Evolutionary conservation across 148 eudicot species (phyloP).

Genomic region (Pouteria glomerata): DNA sequence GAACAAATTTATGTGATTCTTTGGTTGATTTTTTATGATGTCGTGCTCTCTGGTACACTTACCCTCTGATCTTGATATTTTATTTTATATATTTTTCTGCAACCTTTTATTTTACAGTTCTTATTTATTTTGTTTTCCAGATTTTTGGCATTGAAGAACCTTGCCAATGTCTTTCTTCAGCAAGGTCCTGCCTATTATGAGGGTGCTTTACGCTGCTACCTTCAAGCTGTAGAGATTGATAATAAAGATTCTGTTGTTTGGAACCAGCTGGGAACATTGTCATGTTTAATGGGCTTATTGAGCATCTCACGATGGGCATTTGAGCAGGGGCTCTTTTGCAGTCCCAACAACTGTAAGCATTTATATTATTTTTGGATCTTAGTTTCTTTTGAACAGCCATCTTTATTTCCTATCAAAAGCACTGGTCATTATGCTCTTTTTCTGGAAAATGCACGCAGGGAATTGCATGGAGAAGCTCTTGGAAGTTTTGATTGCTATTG

Average conservation of each 20-base stretch:
- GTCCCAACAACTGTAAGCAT: constrained; percentile 93
- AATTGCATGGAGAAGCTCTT: constrained; percentile 98
- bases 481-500: constrained; percentile 94
- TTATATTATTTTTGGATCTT: neutral
- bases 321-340: constrained; percentile 95
- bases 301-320: constrained; percentile 98
- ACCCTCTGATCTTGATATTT: neutral
- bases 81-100: neutral
- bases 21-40: neutral
- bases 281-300: constrained; percentile 89
- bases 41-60: neutral
- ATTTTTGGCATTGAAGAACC: constrained; percentile 91
- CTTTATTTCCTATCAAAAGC: neutral
- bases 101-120: neutral
- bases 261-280: constrained; percentile 92
- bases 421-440: neutral
- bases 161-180: constrained; percentile 85
- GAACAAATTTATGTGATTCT: neutral
- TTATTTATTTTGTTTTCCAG: constrained; percentile 29
- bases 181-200: constrained; percentile 74
- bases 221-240: constrained; percentile 98
- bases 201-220: constrained; percentile 78
- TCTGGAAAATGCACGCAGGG: constrained; percentile 48
- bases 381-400: neutral
- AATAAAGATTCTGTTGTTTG: constrained; percentile 87